Percentiles rank a stretch among this genome's conserved stretches.
Evolutionary conservation across 495 filamentous ascomycete species (phyloP).

Genomic region (Penicillium samsonianum): DNA sequence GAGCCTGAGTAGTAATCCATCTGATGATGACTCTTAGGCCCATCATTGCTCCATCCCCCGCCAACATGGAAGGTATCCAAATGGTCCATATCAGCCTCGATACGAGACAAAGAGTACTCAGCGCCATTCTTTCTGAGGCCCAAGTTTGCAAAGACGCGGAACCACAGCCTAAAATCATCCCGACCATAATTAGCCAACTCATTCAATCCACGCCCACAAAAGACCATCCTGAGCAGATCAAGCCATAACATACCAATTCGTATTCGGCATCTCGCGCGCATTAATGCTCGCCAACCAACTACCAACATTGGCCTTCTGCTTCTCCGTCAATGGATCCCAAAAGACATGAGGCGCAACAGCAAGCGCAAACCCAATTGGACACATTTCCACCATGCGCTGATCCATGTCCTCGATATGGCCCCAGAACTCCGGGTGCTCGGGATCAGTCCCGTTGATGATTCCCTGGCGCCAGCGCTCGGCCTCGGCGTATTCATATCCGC

Average conservation of each 20-base stretch:
- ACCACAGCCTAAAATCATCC: constrained; percentile 57
- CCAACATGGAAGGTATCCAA: constrained; percentile 78
- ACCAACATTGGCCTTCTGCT: constrained; percentile 61
- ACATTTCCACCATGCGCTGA: constrained; percentile 86
- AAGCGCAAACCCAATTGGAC: constrained; percentile 66
- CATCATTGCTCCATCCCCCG: constrained; percentile 79
- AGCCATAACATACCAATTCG: constrained; percentile 48
- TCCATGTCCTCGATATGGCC: constrained; percentile 70
- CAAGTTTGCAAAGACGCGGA: constrained; percentile 79
- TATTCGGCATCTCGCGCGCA: constrained; percentile 68
- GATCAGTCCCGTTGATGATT: constrained; percentile 66
- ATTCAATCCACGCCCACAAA: not conserved
- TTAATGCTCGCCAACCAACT: constrained; percentile 73
- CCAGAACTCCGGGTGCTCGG: constrained; percentile 68
- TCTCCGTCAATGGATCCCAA: constrained; percentile 63
- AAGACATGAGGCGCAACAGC: constrained; percentile 62
- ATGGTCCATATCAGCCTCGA: constrained; percentile 73
- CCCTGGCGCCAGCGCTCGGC: constrained; percentile 67
- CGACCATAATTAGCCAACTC: not conserved
- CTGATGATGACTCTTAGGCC: constrained; percentile 72
- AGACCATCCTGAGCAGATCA: not conserved
- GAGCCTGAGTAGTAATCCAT: constrained; percentile 84
- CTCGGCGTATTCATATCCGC: constrained; percentile 62
- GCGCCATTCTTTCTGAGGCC: constrained; percentile 71
- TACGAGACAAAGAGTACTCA: constrained; percentile 61